Evolutionary conservation across 495 filamentous ascomycete species (phyloP).

Genomic region (Rostrohypoxylon terebratum): DNA sequence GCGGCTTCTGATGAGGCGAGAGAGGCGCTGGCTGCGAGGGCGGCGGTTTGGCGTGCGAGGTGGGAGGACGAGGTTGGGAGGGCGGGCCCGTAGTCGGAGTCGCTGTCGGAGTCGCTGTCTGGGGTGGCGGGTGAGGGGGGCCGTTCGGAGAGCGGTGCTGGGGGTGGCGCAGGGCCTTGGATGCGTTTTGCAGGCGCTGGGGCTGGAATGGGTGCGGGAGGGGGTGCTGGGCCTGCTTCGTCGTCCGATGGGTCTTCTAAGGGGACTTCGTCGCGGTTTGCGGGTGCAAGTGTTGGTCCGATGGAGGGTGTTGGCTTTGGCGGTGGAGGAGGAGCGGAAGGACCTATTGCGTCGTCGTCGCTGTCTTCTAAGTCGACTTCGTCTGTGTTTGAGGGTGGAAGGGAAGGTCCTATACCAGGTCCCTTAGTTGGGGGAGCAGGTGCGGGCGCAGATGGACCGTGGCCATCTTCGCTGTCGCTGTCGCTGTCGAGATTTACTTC

Average conservation of each 20-base stretch:
- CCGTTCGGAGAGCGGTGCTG: constrained; percentile 53
- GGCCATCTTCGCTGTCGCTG: constrained; percentile 53
- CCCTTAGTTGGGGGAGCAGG: constrained; percentile 24
- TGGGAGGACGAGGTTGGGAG: constrained; percentile 66
- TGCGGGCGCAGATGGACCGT: constrained; percentile 52
- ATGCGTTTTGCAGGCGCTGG: constrained; percentile 50
- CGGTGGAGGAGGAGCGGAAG: constrained; percentile 35
- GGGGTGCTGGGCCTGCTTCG: constrained; percentile 40
- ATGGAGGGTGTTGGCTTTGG: constrained; percentile 41
- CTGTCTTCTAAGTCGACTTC: constrained; percentile 42
- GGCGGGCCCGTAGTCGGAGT: constrained; percentile 78
- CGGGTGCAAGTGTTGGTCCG: constrained; percentile 52
- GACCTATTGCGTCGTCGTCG: constrained; percentile 42
- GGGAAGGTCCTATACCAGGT: constrained; percentile 41
- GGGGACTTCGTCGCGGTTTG: constrained; percentile 43
- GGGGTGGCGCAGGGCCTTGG: constrained; percentile 59
- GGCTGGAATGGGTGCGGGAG: constrained; percentile 3
- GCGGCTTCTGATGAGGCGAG: constrained; percentile 42
- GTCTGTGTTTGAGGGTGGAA: constrained; percentile 44
- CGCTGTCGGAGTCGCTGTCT: constrained; percentile 45
- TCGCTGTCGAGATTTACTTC: constrained; percentile 51
- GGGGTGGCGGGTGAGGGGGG: constrained; percentile 50
- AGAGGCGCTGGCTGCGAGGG: constrained; percentile 28
- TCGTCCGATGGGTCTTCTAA: constrained; percentile 36
- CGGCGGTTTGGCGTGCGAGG: constrained; percentile 42